phyloP scores from a whole-genome alignment of 106 monocot genomes.

The Amphibolis antarctica region DNA sequence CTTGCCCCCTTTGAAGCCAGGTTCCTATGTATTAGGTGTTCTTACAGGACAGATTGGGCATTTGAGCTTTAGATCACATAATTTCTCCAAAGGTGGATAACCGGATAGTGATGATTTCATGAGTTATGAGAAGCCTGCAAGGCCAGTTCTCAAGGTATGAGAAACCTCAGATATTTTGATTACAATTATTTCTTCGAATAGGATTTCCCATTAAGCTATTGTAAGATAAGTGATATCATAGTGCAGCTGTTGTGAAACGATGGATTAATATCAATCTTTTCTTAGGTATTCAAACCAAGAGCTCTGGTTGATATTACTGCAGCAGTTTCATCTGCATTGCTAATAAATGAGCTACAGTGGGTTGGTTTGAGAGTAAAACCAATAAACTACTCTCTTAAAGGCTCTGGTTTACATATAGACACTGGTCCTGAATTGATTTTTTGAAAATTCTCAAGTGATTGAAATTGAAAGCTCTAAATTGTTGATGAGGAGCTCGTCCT shows the following conservation, averaged over 20 bases:
- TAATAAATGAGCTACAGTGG: conserved; percentile 97
- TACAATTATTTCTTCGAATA: not conserved
- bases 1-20: conserved; percentile 79
- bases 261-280: not conserved
- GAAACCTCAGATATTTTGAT: not conserved
- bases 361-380: conserved; percentile 74
- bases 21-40: conserved; percentile 89
- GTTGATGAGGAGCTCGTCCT: conserved; percentile 5
- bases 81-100: conserved; percentile 81
- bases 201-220: not conserved
- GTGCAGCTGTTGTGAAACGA: not conserved
- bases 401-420: conserved; percentile 67
- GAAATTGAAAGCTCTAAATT: conserved; percentile 57
- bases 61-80: conserved; percentile 86
- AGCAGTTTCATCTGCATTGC: conserved; percentile 68
- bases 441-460: conserved; percentile 60
- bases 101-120: conserved; percentile 95
- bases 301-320: conserved; percentile 81
- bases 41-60: conserved; percentile 95
- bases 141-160: conserved; percentile 84
- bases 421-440: conserved; percentile 72
- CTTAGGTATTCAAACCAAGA: conserved; percentile 73
- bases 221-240: not conserved
- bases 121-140: conserved; percentile 93
- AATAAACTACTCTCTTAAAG: conserved; percentile 76